Base-by-base conservation (phyloP, 1,284 basidiomycete species). In the Ustilago trichophora region DNA sequence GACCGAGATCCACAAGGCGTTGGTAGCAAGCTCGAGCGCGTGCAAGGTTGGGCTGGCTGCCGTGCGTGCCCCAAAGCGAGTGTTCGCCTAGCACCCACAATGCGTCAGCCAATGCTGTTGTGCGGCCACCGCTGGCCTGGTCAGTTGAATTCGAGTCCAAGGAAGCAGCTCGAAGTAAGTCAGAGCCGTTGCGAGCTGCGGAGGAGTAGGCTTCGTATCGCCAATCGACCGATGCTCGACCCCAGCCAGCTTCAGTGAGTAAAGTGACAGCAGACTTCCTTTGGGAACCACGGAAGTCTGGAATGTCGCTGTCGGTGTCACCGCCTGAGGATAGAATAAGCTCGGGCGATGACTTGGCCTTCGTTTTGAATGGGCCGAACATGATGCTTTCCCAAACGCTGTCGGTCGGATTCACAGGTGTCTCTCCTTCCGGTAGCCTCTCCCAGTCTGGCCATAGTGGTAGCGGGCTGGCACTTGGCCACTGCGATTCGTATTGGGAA, bases 1-100 rank as follows among this genome's bases (percentile, higher is more conserved):
- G 54, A 12, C 68, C 63, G 10, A 53, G 43, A 44, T 71, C 52
- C 10, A 64, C 70, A 3, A 80, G 64, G 2, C 66, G 64, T 42
- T 70, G 58, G 34, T 72, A 78, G 34, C 65, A 72, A 4, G 68
- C 69, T 6, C 67, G 46, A 21, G 78, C 78, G 2, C 63, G 58
- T 5, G 67, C 57, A 1, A 74, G 49, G 32, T 78, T 49, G 22
- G 77, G 76, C 31, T 24, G 36, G 9, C 67, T 57, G 15, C 72
- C 77, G 43, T 80, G 77, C 6, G 77, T 79, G 48, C 78, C 78
- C 76, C 75, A 79, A n/a, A 80, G 52, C 4, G 65, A 73, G 37
- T 79, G 68, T 35, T 78, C 73, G 9, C 67, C 78, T 0, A 80
- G 62, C 34, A 78, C 73, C 78, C 78, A 80, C 18, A 80, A 49